Conservation (phyloP, 2,329 filamentous ascomycete species). For the Fusarium beomiforme region DNA sequence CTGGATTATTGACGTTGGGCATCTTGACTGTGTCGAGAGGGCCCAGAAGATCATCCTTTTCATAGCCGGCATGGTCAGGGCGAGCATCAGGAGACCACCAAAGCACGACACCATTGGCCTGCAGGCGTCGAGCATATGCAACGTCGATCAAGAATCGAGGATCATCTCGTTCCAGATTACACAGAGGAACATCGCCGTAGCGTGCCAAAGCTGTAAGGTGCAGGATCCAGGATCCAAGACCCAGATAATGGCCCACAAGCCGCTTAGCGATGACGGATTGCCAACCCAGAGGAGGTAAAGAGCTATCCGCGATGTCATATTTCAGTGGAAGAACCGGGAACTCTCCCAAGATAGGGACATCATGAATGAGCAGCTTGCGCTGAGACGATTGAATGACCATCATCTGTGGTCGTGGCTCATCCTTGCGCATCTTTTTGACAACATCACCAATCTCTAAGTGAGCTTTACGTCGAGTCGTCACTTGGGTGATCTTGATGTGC, state of each 20-base stretch:
- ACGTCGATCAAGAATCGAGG: slow-evolving; percentile 96
- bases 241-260: slow-evolving; percentile 88
- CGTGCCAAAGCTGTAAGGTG: slow-evolving; percentile 88
- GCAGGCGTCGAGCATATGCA: slow-evolving; percentile 88
- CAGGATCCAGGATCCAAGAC: slow-evolving; percentile 90
- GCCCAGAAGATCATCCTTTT: slow-evolving; percentile 87
- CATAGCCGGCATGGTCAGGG: slow-evolving; percentile 95
- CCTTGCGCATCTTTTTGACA: slow-evolving; percentile 89
- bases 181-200: slow-evolving; percentile 94
- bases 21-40: slow-evolving; percentile 88
- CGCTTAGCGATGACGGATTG: slow-evolving; percentile 88
- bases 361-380: slow-evolving; percentile 80
- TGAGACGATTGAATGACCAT: slow-evolving; percentile 93
- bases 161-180: slow-evolving; percentile 94
- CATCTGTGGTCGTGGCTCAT: slow-evolving; percentile 82
- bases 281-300: slow-evolving; percentile 92
- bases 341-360: slow-evolving; percentile 84
- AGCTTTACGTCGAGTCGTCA: slow-evolving; percentile 89
- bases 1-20: slow-evolving; percentile 92
- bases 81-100: slow-evolving; percentile 94
- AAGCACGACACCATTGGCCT: slow-evolving; percentile 90
- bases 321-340: slow-evolving; percentile 85
- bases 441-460: slow-evolving; percentile 88
- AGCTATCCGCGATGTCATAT: slow-evolving; percentile 84
- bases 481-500: slow-evolving; percentile 85